These are phyloP conservation scores for Petrea volubilis DNA, from an alignment of 257 asterid species.

Conservation along the genomic window DNA sequence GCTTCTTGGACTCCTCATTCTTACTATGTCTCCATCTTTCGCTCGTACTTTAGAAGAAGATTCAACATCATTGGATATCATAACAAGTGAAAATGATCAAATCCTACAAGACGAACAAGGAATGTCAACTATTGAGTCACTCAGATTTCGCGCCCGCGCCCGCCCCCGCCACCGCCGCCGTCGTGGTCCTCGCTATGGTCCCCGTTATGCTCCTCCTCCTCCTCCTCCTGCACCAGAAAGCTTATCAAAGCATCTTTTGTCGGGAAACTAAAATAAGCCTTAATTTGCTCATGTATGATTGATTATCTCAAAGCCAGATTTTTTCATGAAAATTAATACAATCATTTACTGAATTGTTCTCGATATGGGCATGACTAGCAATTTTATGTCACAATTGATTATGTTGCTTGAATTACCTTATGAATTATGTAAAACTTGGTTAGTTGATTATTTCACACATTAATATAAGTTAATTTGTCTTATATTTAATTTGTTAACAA, in stretches of 20 bases:
- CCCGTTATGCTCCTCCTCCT: background rate
- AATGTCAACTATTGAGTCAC: no score
- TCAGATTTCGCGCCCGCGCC: background rate
- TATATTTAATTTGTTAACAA: no score
- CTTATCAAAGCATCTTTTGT: background rate
- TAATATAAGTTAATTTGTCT: no score
- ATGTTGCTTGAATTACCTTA: background rate
- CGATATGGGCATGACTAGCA: background rate
- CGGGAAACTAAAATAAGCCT: background rate
- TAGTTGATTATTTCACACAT: no score
- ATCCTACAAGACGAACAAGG: background rate
- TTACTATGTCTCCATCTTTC: background rate
- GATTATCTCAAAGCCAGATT: background rate
- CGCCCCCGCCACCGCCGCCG: background rate
- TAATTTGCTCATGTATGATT: background rate
- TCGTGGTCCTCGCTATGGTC: background rate
- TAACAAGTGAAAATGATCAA: background rate
- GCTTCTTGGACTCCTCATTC: background rate
- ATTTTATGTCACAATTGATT: background rate
- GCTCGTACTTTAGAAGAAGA: constrained; percentile 1
- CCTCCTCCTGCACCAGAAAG: background rate
- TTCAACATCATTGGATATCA: background rate
- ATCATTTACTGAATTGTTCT: background rate
- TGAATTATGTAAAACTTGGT: no score
- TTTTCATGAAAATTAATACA: background rate